Percentiles rank a stretch among this genome's conserved stretches.
phyloP scores from a whole-genome alignment of 345 rosid genomes.

The Erucastrum elatum region DNA sequence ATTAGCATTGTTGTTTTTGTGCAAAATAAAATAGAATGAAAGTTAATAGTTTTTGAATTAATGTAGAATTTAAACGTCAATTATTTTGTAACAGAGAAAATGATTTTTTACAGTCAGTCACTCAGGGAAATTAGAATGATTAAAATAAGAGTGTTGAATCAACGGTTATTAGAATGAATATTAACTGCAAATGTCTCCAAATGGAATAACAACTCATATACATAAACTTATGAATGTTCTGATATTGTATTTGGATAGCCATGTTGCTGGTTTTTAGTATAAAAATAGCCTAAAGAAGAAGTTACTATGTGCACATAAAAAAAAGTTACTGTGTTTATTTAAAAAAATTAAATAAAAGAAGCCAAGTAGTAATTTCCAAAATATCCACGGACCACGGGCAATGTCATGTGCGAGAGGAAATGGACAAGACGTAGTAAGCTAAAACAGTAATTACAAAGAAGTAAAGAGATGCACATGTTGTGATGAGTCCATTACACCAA shows the following conservation, averaged over 20 bases:
- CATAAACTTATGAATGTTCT: background rate
- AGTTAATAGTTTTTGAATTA: background rate
- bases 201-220: background rate
- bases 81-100: background rate
- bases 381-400: conserved; percentile 15
- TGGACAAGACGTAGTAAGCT: conserved; percentile 38
- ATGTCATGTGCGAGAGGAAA: conserved; percentile 21
- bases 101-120: background rate
- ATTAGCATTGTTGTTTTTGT: background rate
- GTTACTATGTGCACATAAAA: background rate
- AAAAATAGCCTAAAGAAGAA: background rate
- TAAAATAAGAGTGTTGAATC: background rate
- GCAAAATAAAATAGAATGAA: background rate
- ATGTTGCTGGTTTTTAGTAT: background rate
- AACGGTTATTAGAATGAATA: background rate
- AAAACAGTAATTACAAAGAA: conserved; percentile 33
- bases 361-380: background rate
- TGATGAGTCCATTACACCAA: conserved; percentile 39
- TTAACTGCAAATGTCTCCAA: background rate
- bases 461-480: conserved; percentile 31
- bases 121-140: background rate
- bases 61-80: too few relatives aligned
- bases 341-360: background rate
- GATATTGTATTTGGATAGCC: background rate
- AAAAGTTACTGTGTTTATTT: background rate